Evolutionary conservation across 495 filamentous ascomycete genomes (phyloP).

Genomic region (Xylaria intraflava): DNA sequence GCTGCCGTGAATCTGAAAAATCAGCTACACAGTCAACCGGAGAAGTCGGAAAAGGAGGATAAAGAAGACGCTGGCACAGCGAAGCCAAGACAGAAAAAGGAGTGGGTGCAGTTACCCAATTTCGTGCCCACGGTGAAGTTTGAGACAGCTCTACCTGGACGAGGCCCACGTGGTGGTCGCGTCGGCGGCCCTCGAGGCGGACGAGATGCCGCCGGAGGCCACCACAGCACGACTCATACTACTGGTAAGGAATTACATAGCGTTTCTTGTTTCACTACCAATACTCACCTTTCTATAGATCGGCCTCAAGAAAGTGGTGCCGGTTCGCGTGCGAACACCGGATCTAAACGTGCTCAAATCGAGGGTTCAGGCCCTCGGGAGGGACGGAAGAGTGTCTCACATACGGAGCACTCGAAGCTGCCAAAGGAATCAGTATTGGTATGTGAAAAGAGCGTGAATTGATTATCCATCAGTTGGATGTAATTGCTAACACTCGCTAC

Average conservation of each 20-base stretch:
- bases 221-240: constrained; percentile 15
- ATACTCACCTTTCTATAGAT: constrained; percentile 16
- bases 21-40: constrained; percentile 39
- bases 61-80: constrained; percentile 52
- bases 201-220: constrained; percentile 32
- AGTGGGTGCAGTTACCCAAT: constrained; percentile 59
- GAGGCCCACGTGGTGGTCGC: constrained; percentile 53
- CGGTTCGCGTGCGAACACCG: constrained; percentile 10
- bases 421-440: constrained; percentile 16
- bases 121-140: constrained; percentile 77
- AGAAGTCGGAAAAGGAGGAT: constrained; percentile 60
- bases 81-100: constrained; percentile 59
- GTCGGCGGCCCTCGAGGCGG: constrained; percentile 51
- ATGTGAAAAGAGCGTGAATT: constrained; percentile 5
- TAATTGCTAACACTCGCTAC: background rate
- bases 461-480: background rate
- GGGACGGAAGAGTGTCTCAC: constrained; percentile 15
- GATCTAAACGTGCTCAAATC: constrained; percentile 41
- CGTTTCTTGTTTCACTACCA: background rate
- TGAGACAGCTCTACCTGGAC: constrained; percentile 66
- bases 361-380: constrained; percentile 38
- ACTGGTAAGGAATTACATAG: constrained; percentile 10
- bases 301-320: constrained; percentile 17
- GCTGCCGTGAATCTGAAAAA: constrained; percentile 52
- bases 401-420: constrained; percentile 10